Evolutionary conservation across 148 eudicot species (phyloP).

Genomic region (Cornus kousa): DNA sequence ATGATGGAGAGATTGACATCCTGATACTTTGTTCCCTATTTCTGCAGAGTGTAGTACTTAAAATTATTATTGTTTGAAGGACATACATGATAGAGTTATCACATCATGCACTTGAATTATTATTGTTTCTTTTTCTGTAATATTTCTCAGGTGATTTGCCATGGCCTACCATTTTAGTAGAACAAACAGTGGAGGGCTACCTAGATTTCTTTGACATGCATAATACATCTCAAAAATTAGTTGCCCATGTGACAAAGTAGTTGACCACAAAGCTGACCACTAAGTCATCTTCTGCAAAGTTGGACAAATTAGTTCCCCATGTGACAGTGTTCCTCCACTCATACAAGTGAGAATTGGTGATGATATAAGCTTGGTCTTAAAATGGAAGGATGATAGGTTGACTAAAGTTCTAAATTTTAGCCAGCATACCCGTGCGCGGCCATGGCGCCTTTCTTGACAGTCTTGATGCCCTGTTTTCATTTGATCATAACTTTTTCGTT

Average conservation of each 20-base stretch:
- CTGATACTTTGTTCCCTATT: too few relatives aligned
- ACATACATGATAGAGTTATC: constrained; percentile 1
- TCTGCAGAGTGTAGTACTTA: too few relatives aligned
- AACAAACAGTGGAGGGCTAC: background rate
- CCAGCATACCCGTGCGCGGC: too few relatives aligned
- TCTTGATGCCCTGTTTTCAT: too few relatives aligned
- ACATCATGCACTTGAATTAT: background rate
- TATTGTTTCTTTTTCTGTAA: background rate
- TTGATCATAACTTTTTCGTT: too few relatives aligned
- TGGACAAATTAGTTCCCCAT: background rate
- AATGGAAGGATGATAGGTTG: too few relatives aligned
- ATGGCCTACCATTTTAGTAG: background rate
- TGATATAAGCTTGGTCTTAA: too few relatives aligned
- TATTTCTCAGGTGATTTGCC: background rate
- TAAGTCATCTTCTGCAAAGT: too few relatives aligned
- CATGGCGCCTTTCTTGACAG: too few relatives aligned
- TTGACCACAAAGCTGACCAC: too few relatives aligned
- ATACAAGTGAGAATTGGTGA: background rate
- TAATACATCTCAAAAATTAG: background rate
- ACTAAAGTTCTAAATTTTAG: too few relatives aligned
- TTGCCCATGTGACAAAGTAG: background rate
- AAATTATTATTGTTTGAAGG: background rate
- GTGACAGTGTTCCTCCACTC: background rate
- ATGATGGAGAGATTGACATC: too few relatives aligned
- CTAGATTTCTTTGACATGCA: background rate